Evolutionary conservation across 306 rosid genomes (phyloP).

Genomic region (Begonia peltatifolia): DNA sequence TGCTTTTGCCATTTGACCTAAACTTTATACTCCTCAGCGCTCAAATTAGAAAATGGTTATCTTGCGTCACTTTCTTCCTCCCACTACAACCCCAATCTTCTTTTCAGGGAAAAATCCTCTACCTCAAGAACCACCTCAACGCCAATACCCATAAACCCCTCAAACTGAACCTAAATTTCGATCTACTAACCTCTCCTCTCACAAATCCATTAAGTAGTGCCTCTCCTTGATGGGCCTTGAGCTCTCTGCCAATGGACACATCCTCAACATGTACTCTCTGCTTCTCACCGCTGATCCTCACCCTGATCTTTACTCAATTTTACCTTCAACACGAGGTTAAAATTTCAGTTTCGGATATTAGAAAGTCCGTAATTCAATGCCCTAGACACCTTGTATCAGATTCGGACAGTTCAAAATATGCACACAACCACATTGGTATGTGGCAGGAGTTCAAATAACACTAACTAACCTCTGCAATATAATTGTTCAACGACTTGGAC

Average conservation of each 20-base stretch:
- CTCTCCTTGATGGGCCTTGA: slow-evolving; percentile 55
- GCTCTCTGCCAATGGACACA: slow-evolving; percentile 38
- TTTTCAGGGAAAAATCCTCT: slow-evolving; percentile 55
- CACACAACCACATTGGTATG: no score
- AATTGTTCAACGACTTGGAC: no score
- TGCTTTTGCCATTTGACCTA: no score
- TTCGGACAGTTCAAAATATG: slow-evolving; percentile 8
- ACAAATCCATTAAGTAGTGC: slow-evolving; percentile 45
- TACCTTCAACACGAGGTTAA: slow-evolving; percentile 52
- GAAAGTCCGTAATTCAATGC: slow-evolving; percentile 40
- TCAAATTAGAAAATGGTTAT: no score
- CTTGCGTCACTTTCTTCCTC: neutral
- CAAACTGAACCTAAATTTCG: slow-evolving; percentile 48
- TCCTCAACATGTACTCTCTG: slow-evolving; percentile 64
- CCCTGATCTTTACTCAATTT: slow-evolving; percentile 44
- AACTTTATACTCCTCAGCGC: no score
- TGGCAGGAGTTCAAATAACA: no score
- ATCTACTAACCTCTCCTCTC: slow-evolving; percentile 28
- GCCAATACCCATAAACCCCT: slow-evolving; percentile 49
- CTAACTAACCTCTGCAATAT: no score
- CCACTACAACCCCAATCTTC: slow-evolving; percentile 34
- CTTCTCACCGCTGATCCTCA: slow-evolving; percentile 64
- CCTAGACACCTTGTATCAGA: slow-evolving; percentile 52
- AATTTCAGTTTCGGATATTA: slow-evolving; percentile 43
- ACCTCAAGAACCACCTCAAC: slow-evolving; percentile 47